These are phyloP conservation scores for Punctularia strigosozonata DNA, from an alignment of 768 basidiomycete genomes.

Conservation along the genomic window DNA sequence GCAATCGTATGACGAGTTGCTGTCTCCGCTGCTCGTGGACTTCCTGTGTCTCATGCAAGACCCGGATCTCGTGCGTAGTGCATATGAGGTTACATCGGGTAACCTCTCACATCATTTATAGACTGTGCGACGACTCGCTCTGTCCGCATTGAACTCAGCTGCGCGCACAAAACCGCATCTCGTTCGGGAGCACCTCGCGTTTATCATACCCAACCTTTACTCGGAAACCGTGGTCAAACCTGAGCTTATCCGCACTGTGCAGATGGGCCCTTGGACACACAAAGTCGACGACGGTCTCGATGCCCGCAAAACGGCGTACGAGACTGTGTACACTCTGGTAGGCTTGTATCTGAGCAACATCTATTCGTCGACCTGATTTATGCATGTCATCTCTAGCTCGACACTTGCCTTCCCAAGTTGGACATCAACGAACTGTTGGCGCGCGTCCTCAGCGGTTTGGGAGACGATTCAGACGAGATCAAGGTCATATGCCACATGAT, in stretches of 20 bases:
- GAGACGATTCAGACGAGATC: constrained; percentile 91
- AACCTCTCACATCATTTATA: constrained; percentile 18
- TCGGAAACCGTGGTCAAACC: constrained; percentile 73
- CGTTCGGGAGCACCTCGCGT: constrained; percentile 69
- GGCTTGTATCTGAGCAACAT: constrained; percentile 15
- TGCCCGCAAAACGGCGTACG: constrained; percentile 92
- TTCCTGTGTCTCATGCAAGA: constrained; percentile 90
- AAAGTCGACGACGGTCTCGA: constrained; percentile 96
- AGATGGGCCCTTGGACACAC: constrained; percentile 97
- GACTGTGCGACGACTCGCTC: constrained; percentile 83
- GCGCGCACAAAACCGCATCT: constrained; percentile 92
- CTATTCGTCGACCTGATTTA: background rate
- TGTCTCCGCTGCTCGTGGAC: constrained; percentile 81
- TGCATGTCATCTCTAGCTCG: constrained; percentile 39
- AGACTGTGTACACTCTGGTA: constrained; percentile 92
- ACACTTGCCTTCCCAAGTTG: constrained; percentile 81
- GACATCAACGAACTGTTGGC: constrained; percentile 80
- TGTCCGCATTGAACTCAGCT: constrained; percentile 89
- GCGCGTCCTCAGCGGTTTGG: constrained; percentile 70
- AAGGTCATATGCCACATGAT: constrained; percentile 96
- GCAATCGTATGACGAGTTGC: constrained; percentile 78
- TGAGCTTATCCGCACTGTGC: constrained; percentile 76
- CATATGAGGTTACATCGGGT: background rate
- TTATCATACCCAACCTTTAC: constrained; percentile 75
- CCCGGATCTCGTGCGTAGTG: constrained; percentile 56